Evolutionary conservation across 2,329 filamentous ascomycete genomes (phyloP).

Genomic region (Diplodia scrobiculata): DNA sequence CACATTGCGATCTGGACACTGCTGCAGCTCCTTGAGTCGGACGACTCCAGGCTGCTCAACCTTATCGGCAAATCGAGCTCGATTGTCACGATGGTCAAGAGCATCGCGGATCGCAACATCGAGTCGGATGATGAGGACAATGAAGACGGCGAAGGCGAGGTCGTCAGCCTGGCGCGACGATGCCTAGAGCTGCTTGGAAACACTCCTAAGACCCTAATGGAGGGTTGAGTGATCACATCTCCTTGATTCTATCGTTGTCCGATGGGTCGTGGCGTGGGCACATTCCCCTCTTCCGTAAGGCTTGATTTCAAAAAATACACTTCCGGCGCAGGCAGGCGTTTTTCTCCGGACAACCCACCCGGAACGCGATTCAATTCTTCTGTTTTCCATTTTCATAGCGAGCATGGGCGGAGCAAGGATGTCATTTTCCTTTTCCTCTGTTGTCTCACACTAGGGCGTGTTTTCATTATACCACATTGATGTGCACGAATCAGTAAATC

Average conservation of each 20-base stretch:
- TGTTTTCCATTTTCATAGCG: slow-evolving; percentile 28
- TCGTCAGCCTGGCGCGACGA: slow-evolving; percentile 84
- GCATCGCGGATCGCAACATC: slow-evolving; percentile 84
- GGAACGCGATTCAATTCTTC: slow-evolving; percentile 10
- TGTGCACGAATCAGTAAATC: slow-evolving; percentile 29
- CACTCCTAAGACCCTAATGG: slow-evolving; percentile 76
- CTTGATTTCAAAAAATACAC: slow-evolving; percentile 19
- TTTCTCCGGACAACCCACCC: slow-evolving; percentile 7
- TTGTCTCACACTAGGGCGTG: slow-evolving; percentile 23
- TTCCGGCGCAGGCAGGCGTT: slow-evolving; percentile 27
- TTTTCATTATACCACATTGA: slow-evolving; percentile 30
- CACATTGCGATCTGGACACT: slow-evolving; percentile 99
- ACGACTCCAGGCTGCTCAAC: slow-evolving; percentile 84
- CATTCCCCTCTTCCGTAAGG: slow-evolving; percentile 13
- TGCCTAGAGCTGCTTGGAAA: slow-evolving; percentile 85
- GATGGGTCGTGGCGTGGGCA: slow-evolving; percentile 7
- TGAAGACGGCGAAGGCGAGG: slow-evolving; percentile 89
- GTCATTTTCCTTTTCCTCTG: slow-evolving; percentile 27
- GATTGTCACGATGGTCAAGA: slow-evolving; percentile 86
- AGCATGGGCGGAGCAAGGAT: slow-evolving; percentile 30
- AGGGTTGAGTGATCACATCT: slow-evolving; percentile 58
- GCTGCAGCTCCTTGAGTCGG: slow-evolving; percentile 90
- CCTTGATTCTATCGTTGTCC: slow-evolving; percentile 3
- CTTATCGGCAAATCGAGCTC: slow-evolving; percentile 88
- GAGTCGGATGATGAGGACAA: slow-evolving; percentile 84